These are phyloP conservation scores for Neopestalotiopsis rosae DNA, from an alignment of 2,329 filamentous ascomycete genomes.

Conservation along the genomic window DNA sequence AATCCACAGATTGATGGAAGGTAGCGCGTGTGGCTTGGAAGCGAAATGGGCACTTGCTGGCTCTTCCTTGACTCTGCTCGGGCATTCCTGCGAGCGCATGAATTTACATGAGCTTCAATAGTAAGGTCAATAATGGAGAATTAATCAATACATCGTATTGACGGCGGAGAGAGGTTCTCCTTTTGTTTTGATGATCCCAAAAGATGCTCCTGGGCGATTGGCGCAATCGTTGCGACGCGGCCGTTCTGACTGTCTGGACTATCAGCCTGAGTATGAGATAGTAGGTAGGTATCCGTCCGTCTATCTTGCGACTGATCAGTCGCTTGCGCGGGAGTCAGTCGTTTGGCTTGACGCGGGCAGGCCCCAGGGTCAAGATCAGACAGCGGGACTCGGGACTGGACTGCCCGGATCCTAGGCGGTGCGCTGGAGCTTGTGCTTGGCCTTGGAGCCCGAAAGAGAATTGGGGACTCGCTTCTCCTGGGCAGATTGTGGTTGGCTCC, in stretches of 20 bases:
- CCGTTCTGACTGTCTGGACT: not conserved
- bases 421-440: not conserved
- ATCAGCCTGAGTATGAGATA: too few species aligned
- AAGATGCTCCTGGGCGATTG: not conserved
- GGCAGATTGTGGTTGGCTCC: not conserved
- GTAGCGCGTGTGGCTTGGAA: constrained; percentile 4
- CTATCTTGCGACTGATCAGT: not conserved
- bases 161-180: not conserved
- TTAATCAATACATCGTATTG: constrained; percentile 16
- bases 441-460: not conserved
- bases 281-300: not conserved
- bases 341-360: constrained; percentile 5
- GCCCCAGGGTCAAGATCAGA: not conserved
- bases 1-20: not conserved
- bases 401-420: not conserved
- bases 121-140: constrained; percentile 11
- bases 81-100: constrained; percentile 14
- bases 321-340: constrained; percentile 1
- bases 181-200: constrained; percentile 10
- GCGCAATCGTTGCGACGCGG: not conserved
- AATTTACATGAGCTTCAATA: constrained; percentile 17
- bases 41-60: not conserved
- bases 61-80: constrained; percentile 2
- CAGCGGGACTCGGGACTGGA: not conserved
- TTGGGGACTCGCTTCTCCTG: not conserved